These are phyloP conservation scores for Nitzschia sp. DNA, from an alignment of 108 stramenopile genomes.

Conservation along the genomic window DNA sequence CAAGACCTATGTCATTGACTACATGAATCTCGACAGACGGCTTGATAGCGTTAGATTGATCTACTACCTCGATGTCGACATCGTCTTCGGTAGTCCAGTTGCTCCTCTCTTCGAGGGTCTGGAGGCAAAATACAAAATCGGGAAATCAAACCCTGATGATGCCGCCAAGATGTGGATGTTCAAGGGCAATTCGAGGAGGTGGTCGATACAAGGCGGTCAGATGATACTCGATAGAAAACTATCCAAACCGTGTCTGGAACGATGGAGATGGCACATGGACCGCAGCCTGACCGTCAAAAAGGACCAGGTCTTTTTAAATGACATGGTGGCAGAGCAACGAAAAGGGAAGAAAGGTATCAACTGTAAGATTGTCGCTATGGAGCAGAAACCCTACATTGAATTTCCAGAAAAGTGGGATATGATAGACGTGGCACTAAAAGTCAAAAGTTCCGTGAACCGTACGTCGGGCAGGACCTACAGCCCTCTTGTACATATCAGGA, in stretches of 20 bases:
- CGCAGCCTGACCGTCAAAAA: not conserved
- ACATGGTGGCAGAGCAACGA: not conserved
- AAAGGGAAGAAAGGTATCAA: not conserved
- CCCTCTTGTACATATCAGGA: not conserved
- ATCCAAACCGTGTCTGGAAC: constrained; percentile 16
- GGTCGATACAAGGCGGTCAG: constrained; percentile 24
- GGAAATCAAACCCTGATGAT: not conserved
- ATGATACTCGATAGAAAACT: constrained; percentile 16
- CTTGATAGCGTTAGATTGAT: constrained; percentile 12
- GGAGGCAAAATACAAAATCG: constrained; percentile 17
- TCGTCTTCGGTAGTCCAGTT: constrained; percentile 16
- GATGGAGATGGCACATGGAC: constrained; percentile 16
- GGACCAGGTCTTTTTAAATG: constrained; percentile 14
- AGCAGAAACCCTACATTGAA: constrained; percentile 16
- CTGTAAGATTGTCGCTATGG: constrained; percentile 17
- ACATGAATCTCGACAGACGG: constrained; percentile 12
- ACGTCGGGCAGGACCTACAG: not conserved
- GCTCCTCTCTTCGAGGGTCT: not conserved
- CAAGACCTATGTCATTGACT: constrained; percentile 22
- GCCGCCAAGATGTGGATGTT: constrained; percentile 23
- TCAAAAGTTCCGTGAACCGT: not conserved
- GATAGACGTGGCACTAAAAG: not conserved
- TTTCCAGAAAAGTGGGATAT: constrained; percentile 8
- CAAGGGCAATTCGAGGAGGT: constrained; percentile 7
- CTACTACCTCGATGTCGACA: constrained; percentile 23